Evolutionary conservation across 805 yeast species (phyloP), one percentile per base, ranked within the genome.

Genomic region (Spathaspora gorwiae): DNA sequence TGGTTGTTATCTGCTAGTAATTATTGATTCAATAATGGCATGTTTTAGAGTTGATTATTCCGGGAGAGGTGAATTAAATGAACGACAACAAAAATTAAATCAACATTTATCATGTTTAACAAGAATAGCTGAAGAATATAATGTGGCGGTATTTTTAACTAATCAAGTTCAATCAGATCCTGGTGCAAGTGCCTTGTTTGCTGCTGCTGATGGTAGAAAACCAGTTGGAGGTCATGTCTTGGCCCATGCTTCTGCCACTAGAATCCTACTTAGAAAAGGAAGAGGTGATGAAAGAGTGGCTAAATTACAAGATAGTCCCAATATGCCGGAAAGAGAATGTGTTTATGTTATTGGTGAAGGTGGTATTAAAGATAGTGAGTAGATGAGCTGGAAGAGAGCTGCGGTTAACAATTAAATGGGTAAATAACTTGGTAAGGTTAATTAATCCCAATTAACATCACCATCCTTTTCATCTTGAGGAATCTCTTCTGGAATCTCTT

Each of bases 141-240:
- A 52, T 40, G 41, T 50, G 29, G 52, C 55, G 10, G 52, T 50
- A 4, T 48, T 52, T 36, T 39, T 52, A 31, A 52, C 55, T 34
- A 52, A 50, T 37, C 54, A 52, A 40, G 52, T 52, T 13, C 54
- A 52, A 45, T 50, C 54, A 26, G 53, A 52, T 37, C 55, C 54
- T 10, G 55, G 55, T 26, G 54, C 54, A 6, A 46, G 54, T 42
- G 42, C 54, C 3, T 50, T 52, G 26, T 50, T 52, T 40, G 55
- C 55, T 13, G 42, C 50, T 37, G 48, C 50, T 31, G 55, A 52
- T 46, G 52, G 55, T 7, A 42, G 54, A 37, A 48, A 52, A 39
- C 55, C 55, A 10, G 48, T 50, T 36, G 55, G 52, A 2, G 55
- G 52, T 7, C 54, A 52, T 42, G 50, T 50, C 9, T 45, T 52